Evolutionary conservation across 257 asterid genomes (phyloP).

Genomic region (Nicotiana otophora): DNA sequence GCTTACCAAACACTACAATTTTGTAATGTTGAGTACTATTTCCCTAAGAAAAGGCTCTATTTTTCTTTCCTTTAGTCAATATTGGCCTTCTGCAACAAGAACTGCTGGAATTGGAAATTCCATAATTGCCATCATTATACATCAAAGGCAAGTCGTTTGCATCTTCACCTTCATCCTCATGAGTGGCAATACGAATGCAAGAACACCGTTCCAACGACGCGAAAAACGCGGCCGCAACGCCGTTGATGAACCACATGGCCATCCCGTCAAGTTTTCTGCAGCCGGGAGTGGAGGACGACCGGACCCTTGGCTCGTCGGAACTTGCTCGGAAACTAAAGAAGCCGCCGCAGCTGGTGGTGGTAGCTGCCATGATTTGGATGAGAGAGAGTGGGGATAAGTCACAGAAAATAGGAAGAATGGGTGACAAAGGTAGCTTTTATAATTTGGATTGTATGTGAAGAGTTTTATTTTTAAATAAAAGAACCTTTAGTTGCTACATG

Average conservation of each 20-base stretch:
- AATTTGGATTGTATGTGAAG: not conserved
- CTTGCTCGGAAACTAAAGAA: conserved; percentile 19
- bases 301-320: conserved; percentile 24
- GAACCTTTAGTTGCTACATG: conserved; percentile 3
- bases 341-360: conserved; percentile 28
- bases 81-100: conserved; percentile 25
- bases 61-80: conserved; percentile 40
- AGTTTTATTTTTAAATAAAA: not conserved
- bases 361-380: conserved; percentile 32
- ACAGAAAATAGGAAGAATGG: not conserved
- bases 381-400: not conserved
- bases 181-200: conserved; percentile 63
- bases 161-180: conserved; percentile 57
- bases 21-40: not conserved
- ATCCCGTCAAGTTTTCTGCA: conserved; percentile 58
- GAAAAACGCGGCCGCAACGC: conserved; percentile 62
- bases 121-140: conserved; percentile 33
- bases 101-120: not conserved
- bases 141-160: conserved; percentile 53
- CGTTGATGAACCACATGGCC: conserved; percentile 66
- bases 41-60: conserved; percentile 17
- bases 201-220: conserved; percentile 79
- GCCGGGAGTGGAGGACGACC: conserved; percentile 26
- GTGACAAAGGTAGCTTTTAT: not conserved
- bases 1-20: not conserved